Base-by-base conservation (phyloP, 2,329 filamentous ascomycete species). In the Didymella keratinophila region DNA sequence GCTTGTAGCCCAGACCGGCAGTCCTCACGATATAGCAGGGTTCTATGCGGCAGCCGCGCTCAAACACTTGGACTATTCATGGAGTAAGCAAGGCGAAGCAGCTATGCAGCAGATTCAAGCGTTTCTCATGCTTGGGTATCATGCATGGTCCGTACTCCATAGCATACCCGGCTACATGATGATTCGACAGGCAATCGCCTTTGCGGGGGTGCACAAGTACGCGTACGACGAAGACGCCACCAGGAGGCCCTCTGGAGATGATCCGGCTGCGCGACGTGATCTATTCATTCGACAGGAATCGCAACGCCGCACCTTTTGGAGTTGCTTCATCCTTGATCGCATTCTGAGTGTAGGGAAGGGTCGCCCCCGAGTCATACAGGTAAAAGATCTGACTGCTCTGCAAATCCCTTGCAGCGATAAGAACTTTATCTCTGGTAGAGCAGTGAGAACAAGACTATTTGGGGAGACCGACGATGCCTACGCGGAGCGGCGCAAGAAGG, bases 311-410 rank as follows among this genome's bases (percentile, higher is more conserved):
- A 91, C 89, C 0, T 89, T 91, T 79, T 92, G 89, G 79, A 90
- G 89, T 65, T 91, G 89, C 68, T 87, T 90, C 58, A 87, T 91
- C 50, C 80, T 92, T 65, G 89, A 92, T 71, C 84, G 88, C 3
- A 85, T 91, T 73, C 78, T 91, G 23, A 85, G 87, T 34, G 87
- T 85, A 65, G 88, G 88, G 20, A 85, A 85, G 61, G 83, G 86
- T 51, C 81, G 88, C 21, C 81, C 85, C 1, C 82, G 84, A 14
- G 87, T 86, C 68, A 81, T 91, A 42, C 81, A 82, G 36, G 78
- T 84, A 1, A 80, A 86, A 3, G 85, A 89, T 56, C 74, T 91
- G 7, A 80, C 61, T 14, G 43, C 30, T 18, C 86, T 90, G 20
- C 88, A 89, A 69, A 78, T 92, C 4, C 89, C 89, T 1, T 89